These are phyloP conservation scores for Aspergillus sp. DNA, from an alignment of 2,329 filamentous ascomycete species.

Conservation along the genomic window DNA sequence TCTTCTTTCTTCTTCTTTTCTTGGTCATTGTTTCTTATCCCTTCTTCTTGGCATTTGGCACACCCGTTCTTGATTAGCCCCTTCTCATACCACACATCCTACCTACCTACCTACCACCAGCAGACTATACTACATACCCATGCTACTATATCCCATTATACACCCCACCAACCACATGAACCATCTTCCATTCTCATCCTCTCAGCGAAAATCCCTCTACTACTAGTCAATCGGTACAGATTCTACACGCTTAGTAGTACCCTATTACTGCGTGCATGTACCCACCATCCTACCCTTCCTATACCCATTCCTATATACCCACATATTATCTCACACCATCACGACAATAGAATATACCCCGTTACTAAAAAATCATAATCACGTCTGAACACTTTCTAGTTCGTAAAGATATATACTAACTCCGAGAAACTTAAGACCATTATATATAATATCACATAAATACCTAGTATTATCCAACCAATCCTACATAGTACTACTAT, in stretches of 20 bases:
- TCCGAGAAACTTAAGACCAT: too few relatives aligned
- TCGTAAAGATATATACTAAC: too few relatives aligned
- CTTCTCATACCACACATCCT: neutral
- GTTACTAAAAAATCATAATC: neutral
- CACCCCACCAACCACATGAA: neutral
- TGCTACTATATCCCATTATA: neutral
- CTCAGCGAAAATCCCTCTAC: too few relatives aligned
- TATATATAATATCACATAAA: too few relatives aligned
- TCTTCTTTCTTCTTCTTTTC: neutral
- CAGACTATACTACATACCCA: too few relatives aligned
- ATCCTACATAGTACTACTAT: too few relatives aligned
- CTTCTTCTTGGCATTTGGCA: constrained; percentile 1
- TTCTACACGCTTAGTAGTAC: neutral
- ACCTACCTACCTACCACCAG: neutral
- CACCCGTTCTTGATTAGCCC: neutral
- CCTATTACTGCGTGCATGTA: neutral
- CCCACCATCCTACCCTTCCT: neutral
- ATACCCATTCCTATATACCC: too few relatives aligned
- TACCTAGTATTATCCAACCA: too few relatives aligned
- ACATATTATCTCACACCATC: neutral
- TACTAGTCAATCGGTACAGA: neutral
- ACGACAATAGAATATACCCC: neutral
- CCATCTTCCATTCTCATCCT: neutral
- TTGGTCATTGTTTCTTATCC: neutral
- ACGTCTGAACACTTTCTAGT: too few relatives aligned